Evolutionary conservation across 768 basidiomycete genomes (phyloP).

Genomic region (Tremella yokohamensis): DNA sequence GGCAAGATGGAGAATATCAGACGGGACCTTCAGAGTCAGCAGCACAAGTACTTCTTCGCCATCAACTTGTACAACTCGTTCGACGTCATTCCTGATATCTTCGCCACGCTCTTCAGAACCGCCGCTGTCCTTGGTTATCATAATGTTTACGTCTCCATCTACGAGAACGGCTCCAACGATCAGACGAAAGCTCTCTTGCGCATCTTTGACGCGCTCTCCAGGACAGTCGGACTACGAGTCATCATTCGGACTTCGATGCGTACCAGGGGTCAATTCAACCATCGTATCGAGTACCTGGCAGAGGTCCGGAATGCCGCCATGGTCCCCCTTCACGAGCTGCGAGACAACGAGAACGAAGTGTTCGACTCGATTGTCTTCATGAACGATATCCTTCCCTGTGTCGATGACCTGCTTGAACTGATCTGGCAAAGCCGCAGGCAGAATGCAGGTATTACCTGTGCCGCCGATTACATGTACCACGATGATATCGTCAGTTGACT

Average conservation of each 20-base stretch:
- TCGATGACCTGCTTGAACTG: constrained; percentile 94
- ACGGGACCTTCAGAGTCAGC: constrained; percentile 51
- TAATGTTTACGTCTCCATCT: constrained; percentile 97
- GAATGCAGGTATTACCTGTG: constrained; percentile 97
- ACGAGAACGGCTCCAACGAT: constrained; percentile 98
- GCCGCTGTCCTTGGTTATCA: constrained; percentile 90
- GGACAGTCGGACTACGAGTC: constrained; percentile 84
- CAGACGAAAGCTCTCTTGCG: constrained; percentile 95
- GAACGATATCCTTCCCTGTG: constrained; percentile 98
- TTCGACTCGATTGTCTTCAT: constrained; percentile 98
- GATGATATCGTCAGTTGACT: constrained; percentile 72
- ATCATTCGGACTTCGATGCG: constrained; percentile 89
- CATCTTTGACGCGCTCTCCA: constrained; percentile 88
- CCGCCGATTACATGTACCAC: constrained; percentile 99
- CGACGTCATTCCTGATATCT: constrained; percentile 95
- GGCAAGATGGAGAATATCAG: constrained; percentile 32
- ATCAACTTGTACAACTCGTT: constrained; percentile 99
- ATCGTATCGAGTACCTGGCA: constrained; percentile 99
- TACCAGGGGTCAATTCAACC: constrained; percentile 92
- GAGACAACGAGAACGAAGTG: constrained; percentile 85
- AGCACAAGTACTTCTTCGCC: constrained; percentile 98
- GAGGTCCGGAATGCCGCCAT: constrained; percentile 99
- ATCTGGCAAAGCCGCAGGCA: constrained; percentile 90
- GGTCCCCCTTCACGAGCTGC: constrained; percentile 87
- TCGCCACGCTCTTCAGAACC: constrained; percentile 91